phyloP scores from a whole-genome alignment of 2,329 filamentous ascomycete species.

The Tolypocladium ovalisporum region DNA sequence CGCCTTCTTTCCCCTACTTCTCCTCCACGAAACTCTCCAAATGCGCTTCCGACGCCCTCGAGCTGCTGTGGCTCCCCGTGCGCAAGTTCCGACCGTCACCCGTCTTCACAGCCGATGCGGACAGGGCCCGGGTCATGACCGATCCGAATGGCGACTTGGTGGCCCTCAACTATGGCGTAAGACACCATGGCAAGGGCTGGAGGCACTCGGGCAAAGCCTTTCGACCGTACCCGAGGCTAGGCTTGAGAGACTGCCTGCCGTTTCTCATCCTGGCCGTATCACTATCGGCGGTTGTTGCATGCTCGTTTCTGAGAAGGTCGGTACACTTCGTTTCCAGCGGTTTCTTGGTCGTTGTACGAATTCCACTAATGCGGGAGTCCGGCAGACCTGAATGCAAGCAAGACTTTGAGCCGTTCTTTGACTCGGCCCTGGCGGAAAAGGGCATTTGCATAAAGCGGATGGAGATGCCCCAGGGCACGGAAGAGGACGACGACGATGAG shows the following conservation, averaged over 20 bases:
- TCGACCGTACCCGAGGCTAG: conserved; percentile 1
- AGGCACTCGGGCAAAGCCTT: background rate
- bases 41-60: conserved; percentile 4
- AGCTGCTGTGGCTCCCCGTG: conserved; percentile 2
- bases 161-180: conserved; percentile 1
- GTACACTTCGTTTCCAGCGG: background rate
- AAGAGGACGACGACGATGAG: background rate
- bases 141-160: conserved; percentile 9
- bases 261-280: conserved; percentile 7
- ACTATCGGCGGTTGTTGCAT: conserved; percentile 7
- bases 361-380: background rate
- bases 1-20: background rate
- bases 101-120: conserved; percentile 5
- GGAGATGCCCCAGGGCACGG: background rate
- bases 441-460: background rate
- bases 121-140: conserved; percentile 3
- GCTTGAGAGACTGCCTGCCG: conserved; percentile 7
- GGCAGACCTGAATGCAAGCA: background rate
- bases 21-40: background rate
- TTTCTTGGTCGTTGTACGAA: background rate
- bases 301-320: conserved; percentile 8
- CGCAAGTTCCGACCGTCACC: conserved; percentile 2
- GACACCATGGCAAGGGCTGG: background rate
- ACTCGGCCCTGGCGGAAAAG: background rate
- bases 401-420: background rate